Percentiles rank a stretch among this genome's conserved stretches.
These are phyloP conservation scores for Colletotrichum agaves DNA, from an alignment of 2,329 filamentous ascomycete genomes.

Conservation along the genomic window DNA sequence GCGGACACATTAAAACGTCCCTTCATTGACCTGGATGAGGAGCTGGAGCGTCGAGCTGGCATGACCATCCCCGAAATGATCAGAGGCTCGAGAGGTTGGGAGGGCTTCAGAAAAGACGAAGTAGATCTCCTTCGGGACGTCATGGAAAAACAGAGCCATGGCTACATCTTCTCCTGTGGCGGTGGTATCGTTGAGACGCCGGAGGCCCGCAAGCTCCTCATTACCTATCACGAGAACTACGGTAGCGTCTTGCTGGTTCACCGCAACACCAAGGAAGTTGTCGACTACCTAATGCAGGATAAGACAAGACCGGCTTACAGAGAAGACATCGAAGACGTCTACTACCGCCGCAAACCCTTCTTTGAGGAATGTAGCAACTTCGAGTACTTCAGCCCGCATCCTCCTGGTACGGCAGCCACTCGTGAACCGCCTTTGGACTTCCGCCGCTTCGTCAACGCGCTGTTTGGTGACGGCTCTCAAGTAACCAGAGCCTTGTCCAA, in stretches of 20 bases:
- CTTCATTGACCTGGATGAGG: constrained; percentile 87
- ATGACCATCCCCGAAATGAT: constrained; percentile 90
- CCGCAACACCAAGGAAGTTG: constrained; percentile 86
- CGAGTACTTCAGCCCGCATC: constrained; percentile 86
- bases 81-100: constrained; percentile 78
- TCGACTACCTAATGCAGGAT: constrained; percentile 88
- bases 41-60: constrained; percentile 79
- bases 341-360: constrained; percentile 87
- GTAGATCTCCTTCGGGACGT: constrained; percentile 77
- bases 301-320: constrained; percentile 92
- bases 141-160: constrained; percentile 77
- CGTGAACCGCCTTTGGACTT: constrained; percentile 64
- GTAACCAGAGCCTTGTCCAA: constrained; percentile 50
- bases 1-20: constrained; percentile 78
- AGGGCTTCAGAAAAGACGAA: constrained; percentile 85
- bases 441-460: constrained; percentile 69
- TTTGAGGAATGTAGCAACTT: constrained; percentile 94
- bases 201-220: constrained; percentile 80
- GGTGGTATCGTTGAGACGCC: constrained; percentile 91
- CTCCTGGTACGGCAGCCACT: constrained; percentile 40
- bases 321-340: constrained; percentile 91
- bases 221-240: constrained; percentile 77
- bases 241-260: constrained; percentile 90
- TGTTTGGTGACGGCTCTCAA: constrained; percentile 44
- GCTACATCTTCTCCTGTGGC: constrained; percentile 91